A percentile compares a stretch with the other conserved stretches of the same genome.
phyloP scores from a whole-genome alignment of 345 rosid genomes.

The Durio zibethinus region DNA sequence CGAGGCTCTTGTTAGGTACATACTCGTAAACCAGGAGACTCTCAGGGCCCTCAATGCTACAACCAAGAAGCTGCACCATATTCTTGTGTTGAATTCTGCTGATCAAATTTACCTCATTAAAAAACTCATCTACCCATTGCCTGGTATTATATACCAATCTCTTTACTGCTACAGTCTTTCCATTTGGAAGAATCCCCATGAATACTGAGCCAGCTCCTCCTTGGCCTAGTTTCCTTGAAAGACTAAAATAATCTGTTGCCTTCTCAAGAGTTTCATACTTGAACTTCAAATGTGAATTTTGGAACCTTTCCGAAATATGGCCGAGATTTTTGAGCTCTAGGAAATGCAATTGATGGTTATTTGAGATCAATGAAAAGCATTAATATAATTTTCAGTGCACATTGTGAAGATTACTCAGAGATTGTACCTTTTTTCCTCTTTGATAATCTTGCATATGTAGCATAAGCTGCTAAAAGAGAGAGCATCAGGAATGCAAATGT shows the following conservation, averaged over 20 bases:
- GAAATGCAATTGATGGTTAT: background rate
- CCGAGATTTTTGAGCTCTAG: slow-evolving; percentile 2
- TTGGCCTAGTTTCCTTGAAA: slow-evolving; percentile 46
- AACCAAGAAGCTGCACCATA: slow-evolving; percentile 53
- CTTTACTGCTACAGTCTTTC: slow-evolving; percentile 46
- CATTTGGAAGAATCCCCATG: slow-evolving; percentile 43
- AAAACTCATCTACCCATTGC: slow-evolving; percentile 63
- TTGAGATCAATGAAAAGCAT: background rate
- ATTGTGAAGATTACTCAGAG: no score
- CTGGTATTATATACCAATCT: slow-evolving; percentile 49
- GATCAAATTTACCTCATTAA: slow-evolving; percentile 53
- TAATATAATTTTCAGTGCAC: background rate
- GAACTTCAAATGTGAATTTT: slow-evolving; percentile 32
- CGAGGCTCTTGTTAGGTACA: slow-evolving; percentile 50
- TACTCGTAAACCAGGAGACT: slow-evolving; percentile 60
- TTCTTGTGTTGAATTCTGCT: slow-evolving; percentile 52
- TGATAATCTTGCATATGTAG: slow-evolving; percentile 19
- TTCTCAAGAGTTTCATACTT: background rate
- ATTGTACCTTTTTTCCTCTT: slow-evolving; percentile 38
- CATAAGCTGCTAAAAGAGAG: slow-evolving; percentile 31
- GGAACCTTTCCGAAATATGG: slow-evolving; percentile 22
- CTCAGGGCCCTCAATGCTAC: slow-evolving; percentile 67
- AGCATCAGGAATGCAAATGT: slow-evolving; percentile 34
- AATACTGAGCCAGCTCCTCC: slow-evolving; percentile 55
- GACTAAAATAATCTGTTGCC: slow-evolving; percentile 26